Percentiles rank a stretch among this genome's conserved stretches.
These are phyloP conservation scores for Arabidopsis hybrid DNA, from an alignment of 441 rosid species.

Conservation along the genomic window DNA sequence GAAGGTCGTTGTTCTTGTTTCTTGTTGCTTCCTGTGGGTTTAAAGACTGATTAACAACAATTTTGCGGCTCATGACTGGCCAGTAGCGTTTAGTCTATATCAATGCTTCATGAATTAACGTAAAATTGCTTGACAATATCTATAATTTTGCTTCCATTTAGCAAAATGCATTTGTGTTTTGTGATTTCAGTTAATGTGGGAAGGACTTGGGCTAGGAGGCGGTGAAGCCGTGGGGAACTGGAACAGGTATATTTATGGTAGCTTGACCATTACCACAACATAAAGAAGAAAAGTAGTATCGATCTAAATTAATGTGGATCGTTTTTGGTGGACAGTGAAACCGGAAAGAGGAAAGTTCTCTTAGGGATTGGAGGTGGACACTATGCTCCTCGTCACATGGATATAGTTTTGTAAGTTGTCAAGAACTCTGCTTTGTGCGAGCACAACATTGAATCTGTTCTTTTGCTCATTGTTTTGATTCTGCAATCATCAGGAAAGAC, in stretches of 20 bases:
- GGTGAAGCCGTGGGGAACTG: slow-evolving; percentile 74
- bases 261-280: slow-evolving; percentile 11
- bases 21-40: background rate
- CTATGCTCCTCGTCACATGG: slow-evolving; percentile 95
- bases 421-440: background rate
- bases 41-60: slow-evolving; percentile 1
- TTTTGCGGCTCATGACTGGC: background rate
- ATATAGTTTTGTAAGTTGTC: slow-evolving; percentile 71
- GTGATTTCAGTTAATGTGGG: slow-evolving; percentile 73
- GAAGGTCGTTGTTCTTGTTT: slow-evolving; percentile 14
- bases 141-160: background rate
- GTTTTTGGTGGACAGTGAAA: slow-evolving; percentile 52
- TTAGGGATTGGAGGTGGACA: slow-evolving; percentile 94
- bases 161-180: background rate
- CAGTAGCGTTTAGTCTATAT: background rate
- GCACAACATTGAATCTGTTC: background rate
- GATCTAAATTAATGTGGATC: background rate
- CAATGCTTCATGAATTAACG: background rate
- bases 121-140: background rate
- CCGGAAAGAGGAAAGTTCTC: slow-evolving; percentile 66
- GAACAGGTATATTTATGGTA: slow-evolving; percentile 64
- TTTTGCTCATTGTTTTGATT: background rate
- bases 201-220: slow-evolving; percentile 93
- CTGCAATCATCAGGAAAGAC: slow-evolving; percentile 58
- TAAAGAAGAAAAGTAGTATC: background rate